Conservation (phyloP, 2,329 filamentous ascomycete species). For the Neofusicoccum umdonicola region DNA sequence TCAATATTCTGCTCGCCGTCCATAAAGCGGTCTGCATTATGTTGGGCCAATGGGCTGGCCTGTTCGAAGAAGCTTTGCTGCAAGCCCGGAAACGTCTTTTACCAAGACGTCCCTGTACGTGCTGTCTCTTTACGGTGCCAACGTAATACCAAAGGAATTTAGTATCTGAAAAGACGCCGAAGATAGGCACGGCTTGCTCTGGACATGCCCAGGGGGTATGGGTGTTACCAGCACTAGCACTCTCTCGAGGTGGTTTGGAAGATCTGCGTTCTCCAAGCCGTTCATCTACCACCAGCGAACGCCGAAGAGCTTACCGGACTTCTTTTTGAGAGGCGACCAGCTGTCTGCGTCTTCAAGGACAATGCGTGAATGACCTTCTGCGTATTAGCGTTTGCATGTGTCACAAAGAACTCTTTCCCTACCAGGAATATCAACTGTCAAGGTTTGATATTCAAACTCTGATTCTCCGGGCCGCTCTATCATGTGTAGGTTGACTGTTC, state of each 20-base stretch:
- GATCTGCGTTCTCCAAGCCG: neutral
- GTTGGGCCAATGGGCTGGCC: neutral
- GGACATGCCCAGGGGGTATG: too few relatives aligned
- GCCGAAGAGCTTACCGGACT: constrained; percentile 14
- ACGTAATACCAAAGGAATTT: too few relatives aligned
- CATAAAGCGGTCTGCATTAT: neutral
- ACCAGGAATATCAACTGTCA: constrained; percentile 77
- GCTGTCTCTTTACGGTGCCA: too few relatives aligned
- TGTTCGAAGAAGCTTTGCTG: too few relatives aligned
- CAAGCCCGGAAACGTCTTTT: too few relatives aligned
- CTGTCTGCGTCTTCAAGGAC: constrained; percentile 12
- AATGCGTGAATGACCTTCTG: constrained; percentile 10
- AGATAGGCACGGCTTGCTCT: too few relatives aligned
- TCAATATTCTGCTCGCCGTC: neutral
- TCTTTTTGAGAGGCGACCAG: constrained; percentile 1
- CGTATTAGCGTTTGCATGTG: neutral
- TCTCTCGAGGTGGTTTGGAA: too few relatives aligned
- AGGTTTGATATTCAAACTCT: constrained; percentile 74
- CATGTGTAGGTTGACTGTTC: constrained; percentile 76
- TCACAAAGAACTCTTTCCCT: constrained; percentile 28
- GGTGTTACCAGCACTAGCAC: too few relatives aligned
- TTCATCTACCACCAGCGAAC: constrained; percentile 15
- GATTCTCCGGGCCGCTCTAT: constrained; percentile 62
- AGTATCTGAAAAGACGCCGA: too few relatives aligned
- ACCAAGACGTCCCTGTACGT: too few relatives aligned